phyloP scores from a whole-genome alignment of 331 rosid genomes.

The Dryas integrifolia region DNA sequence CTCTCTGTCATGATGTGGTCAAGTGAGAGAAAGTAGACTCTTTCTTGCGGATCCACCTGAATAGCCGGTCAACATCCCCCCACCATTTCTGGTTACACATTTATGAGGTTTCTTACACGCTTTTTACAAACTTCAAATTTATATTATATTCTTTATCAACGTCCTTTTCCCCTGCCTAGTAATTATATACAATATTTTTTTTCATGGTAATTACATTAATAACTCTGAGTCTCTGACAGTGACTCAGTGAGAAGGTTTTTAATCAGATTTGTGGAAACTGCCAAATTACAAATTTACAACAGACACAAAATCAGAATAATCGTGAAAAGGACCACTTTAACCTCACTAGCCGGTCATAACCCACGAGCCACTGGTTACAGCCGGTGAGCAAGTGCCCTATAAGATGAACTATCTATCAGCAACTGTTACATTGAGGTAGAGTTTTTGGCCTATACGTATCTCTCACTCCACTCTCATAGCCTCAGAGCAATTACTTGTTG shows the following conservation, averaged over 20 bases:
- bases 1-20: neutral
- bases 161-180: neutral
- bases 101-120: slow-evolving; percentile 12
- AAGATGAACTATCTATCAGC: slow-evolving; percentile 5
- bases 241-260: no score
- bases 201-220: neutral
- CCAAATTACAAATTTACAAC: neutral
- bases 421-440: slow-evolving; percentile 12
- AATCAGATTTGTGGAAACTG: neutral
- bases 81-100: neutral
- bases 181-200: neutral
- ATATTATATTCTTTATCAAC: neutral
- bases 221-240: slow-evolving; percentile 7
- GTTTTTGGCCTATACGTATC: slow-evolving; percentile 27
- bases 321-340: neutral
- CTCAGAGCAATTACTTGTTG: neutral
- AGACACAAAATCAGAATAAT: neutral
- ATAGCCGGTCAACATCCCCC: slow-evolving; percentile 25
- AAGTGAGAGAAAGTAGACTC: neutral
- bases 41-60: slow-evolving; percentile 15
- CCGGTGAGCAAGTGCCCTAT: slow-evolving; percentile 25
- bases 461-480: slow-evolving; percentile 10
- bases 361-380: slow-evolving; percentile 15
- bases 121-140: neutral
- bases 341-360: slow-evolving; percentile 8